phyloP scores from a whole-genome alignment of 2,329 filamentous ascomycete species.

The Fusarium beomiforme region DNA sequence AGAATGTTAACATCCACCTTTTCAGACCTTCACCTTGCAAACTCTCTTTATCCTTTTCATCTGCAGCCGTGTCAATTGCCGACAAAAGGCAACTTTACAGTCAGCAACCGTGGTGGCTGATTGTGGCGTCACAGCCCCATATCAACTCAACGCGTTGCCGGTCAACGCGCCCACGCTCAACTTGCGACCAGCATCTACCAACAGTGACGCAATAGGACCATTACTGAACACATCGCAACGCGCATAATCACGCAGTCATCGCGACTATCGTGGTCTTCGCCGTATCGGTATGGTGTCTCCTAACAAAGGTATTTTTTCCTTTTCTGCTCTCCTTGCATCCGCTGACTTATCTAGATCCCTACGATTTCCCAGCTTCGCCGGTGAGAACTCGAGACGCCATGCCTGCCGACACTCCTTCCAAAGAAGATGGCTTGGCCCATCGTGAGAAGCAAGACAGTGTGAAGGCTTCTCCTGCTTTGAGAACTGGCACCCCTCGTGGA shows the following conservation, averaged over 20 bases:
- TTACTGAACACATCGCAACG: conserved; percentile 1
- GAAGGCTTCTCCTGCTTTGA: conserved; percentile 19
- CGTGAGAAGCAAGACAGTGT: conserved; percentile 20
- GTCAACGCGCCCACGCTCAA: conserved; percentile 34
- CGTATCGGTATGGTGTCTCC: conserved; percentile 17
- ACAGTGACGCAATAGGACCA: conserved; percentile 37
- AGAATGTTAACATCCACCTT: background rate
- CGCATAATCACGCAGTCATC: conserved; percentile 14
- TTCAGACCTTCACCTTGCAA: background rate
- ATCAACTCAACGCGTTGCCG: conserved; percentile 36
- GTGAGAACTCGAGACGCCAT: conserved; percentile 17
- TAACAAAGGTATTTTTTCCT: conserved; percentile 18
- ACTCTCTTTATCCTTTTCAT: background rate
- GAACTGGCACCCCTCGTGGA: conserved; percentile 15
- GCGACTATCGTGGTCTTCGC: background rate
- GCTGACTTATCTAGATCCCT: conserved; percentile 35
- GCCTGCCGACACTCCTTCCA: conserved; percentile 16
- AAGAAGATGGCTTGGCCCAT: conserved; percentile 25
- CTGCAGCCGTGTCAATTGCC: background rate
- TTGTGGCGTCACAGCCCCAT: conserved; percentile 28
- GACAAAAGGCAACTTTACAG: no score
- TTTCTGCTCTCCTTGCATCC: background rate
- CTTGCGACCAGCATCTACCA: conserved; percentile 34
- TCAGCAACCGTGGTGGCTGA: conserved; percentile 27
- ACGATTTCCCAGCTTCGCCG: conserved; percentile 40